Percentiles rank a stretch among this genome's conserved stretches.
phyloP scores from a whole-genome alignment of 371 early-diverging fungal genomes.

The Lichtheimia hyalospora region DNA sequence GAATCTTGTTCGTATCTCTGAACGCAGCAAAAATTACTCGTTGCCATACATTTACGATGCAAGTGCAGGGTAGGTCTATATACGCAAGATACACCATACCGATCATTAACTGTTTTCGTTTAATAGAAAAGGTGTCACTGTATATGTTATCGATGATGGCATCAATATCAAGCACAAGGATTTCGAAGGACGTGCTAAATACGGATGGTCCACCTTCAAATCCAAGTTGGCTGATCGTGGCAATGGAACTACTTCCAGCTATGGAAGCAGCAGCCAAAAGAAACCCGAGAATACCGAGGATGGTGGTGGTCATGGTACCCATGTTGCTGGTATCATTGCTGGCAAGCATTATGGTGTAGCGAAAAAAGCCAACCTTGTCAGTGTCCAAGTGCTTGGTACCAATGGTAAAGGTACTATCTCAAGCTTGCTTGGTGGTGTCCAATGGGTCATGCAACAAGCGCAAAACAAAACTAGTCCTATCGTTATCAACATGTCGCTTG shows the following conservation, averaged over 20 bases:
- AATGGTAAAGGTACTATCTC: constrained; percentile 67
- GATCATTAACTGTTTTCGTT: neutral
- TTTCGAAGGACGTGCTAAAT: constrained; percentile 60
- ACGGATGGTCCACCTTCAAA: constrained; percentile 58
- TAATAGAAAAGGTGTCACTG: constrained; percentile 40
- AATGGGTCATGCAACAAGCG: constrained; percentile 57
- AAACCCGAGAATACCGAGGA: neutral
- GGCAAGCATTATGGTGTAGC: constrained; percentile 84
- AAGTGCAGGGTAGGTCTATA: constrained; percentile 21
- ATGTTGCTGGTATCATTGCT: constrained; percentile 81
- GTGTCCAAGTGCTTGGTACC: constrained; percentile 81
- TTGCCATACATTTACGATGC: constrained; percentile 34
- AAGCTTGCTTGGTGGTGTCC: constrained; percentile 71
- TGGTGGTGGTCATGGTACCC: constrained; percentile 49
- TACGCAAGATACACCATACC: neutral
- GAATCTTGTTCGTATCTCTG: constrained; percentile 44
- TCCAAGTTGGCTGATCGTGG: constrained; percentile 40
- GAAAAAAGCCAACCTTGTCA: constrained; percentile 79
- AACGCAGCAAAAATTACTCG: constrained; percentile 14
- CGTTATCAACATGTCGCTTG: constrained; percentile 64
- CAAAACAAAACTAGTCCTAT: constrained; percentile 30
- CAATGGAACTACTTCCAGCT: constrained; percentile 7
- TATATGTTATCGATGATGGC: constrained; percentile 58
- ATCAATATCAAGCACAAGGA: constrained; percentile 48
- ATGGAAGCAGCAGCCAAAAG: constrained; percentile 8